Evolutionary conservation across 306 rosid genomes (phyloP), one percentile per base, ranked within the genome.

Genomic region (Sindora glabra): DNA sequence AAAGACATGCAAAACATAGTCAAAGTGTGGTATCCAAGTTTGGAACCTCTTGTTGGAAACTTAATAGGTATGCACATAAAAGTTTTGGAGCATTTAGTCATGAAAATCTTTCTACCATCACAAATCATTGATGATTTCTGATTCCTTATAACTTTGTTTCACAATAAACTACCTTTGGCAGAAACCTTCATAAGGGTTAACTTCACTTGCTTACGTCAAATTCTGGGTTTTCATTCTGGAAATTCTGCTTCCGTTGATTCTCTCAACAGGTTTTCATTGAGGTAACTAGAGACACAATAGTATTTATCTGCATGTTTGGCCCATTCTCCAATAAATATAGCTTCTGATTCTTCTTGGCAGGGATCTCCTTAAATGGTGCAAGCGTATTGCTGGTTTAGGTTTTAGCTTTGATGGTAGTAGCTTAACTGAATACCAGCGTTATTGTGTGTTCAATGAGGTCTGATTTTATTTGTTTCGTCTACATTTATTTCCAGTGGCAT

Each of bases 281-380:
- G 97, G 97, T 91, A 68, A 34, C 45, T 29, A n/a, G n/a, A n/a
- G 27, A 51, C 38, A 69, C 59, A 45, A 5, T 30, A 19, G 48
- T 11, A 15, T 65, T 25, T 15, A 29, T 22, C 14, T 48, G 37
- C 41, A 18, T 52, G n/a, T 40, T 36, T 33, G 36, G 33, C 11
- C 59, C 8, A 9, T 34, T 40, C 32, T 50, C 17, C 10, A 1
- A 23, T 51, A 53, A 45, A 46, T 39, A 21, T 41, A 9, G 22
- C 62, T 37, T 48, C 53, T 56, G 59, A 16, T 63, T 65, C 45
- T 71, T 48, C 15, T 32, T 81, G 73, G 57, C 76, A 91, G 98
- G 79, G 95, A 92, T 78, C 90, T 92, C 62, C 87, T 92, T 66
- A 92, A 92, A 67, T 92, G 95, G 98, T 86, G 96, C 83, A 88